phyloP scores from a whole-genome alignment of 2,329 filamentous ascomycete species.

The Ophiostoma novo-ulmi region DNA sequence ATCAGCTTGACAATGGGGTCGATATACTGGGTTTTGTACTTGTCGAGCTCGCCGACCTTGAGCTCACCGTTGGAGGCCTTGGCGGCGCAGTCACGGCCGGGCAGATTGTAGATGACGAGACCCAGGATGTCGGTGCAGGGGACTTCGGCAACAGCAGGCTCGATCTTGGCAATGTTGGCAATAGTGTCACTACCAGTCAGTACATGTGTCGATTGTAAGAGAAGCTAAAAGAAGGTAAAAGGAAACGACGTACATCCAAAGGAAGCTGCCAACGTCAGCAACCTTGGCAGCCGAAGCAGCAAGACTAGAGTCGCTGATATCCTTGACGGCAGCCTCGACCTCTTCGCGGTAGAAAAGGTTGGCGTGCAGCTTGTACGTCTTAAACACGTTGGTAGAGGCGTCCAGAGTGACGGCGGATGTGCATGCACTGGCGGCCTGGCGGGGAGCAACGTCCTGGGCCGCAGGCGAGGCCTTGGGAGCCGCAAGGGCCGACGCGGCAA shows the following conservation, averaged over 20 bases:
- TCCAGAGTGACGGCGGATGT: conserved; percentile 37
- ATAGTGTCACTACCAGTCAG: conserved; percentile 34
- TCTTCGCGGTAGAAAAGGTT: conserved; percentile 39
- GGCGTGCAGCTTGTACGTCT: conserved; percentile 39
- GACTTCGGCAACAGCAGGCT: conserved; percentile 36
- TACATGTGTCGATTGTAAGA: neutral
- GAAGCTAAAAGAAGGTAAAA: neutral
- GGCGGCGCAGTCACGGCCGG: conserved; percentile 59
- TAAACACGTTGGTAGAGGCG: conserved; percentile 37
- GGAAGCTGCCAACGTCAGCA: conserved; percentile 39
- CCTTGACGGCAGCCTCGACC: conserved; percentile 35
- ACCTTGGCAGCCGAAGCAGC: conserved; percentile 34
- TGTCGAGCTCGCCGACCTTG: conserved; percentile 46
- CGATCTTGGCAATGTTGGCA: conserved; percentile 37
- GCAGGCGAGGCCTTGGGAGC: conserved; percentile 31
- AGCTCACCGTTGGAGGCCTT: conserved; percentile 60
- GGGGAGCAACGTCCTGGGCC: conserved; percentile 29
- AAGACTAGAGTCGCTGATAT: conserved; percentile 33
- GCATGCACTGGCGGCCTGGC: conserved; percentile 33
- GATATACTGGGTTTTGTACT: conserved; percentile 42
- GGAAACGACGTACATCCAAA: conserved; percentile 34
- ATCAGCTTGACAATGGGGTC: conserved; percentile 48
- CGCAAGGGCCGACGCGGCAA: conserved; percentile 36
- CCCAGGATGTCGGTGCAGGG: conserved; percentile 39
- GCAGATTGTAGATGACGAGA: conserved; percentile 59